Base-by-base conservation (phyloP, 805 yeast species). In the Candida saitoana region DNA sequence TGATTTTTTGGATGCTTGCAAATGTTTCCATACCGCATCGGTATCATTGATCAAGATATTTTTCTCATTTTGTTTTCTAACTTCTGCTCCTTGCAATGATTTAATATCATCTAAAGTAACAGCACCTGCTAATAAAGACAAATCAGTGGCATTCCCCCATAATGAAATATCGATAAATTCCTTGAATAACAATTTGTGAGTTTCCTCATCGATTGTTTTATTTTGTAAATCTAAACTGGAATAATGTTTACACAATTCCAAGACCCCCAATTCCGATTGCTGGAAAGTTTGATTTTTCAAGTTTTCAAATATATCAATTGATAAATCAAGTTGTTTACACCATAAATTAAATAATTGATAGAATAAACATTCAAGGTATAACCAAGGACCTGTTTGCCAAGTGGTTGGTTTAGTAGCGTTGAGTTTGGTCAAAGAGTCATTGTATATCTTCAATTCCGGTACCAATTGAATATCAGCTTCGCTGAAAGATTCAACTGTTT, bases 91-190 rank as follows among this genome's bases (percentile, higher is more conserved):
- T 69, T 93, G 99, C 31, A 88, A 79, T 4, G 91, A 80, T 62
- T 87, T 85, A 54, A 93, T 84, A 50, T 93, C 96, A 36, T 90
- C 96, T 20, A 88, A 60, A 2, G 72, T 57, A 5, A 89, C 80
- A n/a, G 91, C 88, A 45, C 87, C 89, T 3, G 95, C 90, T 48
- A 93, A 71, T 41, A 95, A 68, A 0, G 97, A 88, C 56, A 93
- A 74, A 62, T 93, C 99, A 3, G 97, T 87, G 15, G 98, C 97
- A 62, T 93, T 93, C 19, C 99, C 99, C 99, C 99, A 93, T 41
- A 93, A 65, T 0, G 96, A 87, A 42, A 91, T 78, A 57, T 89
- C 96, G 34, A 86, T 65, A 48, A 90, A 85, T 59, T 93, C 99
- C 47, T 73, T 77, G 69, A 89, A 90, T 35, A 88, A 66, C 9